Evolutionary conservation across 148 eudicot species (phyloP).

Genomic region (Camellia sinensis): DNA sequence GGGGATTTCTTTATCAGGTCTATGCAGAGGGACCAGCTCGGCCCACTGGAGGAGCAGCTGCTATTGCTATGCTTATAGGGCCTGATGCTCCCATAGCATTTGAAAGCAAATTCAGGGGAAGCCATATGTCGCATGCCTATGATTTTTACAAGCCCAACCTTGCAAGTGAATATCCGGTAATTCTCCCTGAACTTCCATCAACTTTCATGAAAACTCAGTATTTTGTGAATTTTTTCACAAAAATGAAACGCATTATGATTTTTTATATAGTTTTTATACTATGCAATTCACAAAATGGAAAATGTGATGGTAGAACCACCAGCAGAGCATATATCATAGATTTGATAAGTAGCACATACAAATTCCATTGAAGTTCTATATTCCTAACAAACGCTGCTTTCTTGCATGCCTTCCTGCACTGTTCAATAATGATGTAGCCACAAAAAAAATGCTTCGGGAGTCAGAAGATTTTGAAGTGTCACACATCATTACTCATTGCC

Average conservation of each 20-base stretch:
- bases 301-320: slow-evolving; percentile 6
- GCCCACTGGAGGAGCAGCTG: slow-evolving; percentile 98
- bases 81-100: slow-evolving; percentile 97
- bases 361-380: background rate
- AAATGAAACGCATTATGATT: background rate
- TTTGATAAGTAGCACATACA: background rate
- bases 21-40: slow-evolving; percentile 98
- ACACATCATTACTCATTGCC: background rate
- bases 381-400: background rate
- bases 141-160: slow-evolving; percentile 98
- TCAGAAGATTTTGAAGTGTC: background rate
- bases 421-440: too few relatives aligned
- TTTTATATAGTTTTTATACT: background rate
- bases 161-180: slow-evolving; percentile 99
- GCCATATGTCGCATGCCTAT: slow-evolving; percentile 95
- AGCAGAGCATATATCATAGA: background rate
- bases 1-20: slow-evolving; percentile 49
- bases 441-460: background rate
- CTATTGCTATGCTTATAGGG: slow-evolving; percentile 93
- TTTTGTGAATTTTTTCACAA: background rate
- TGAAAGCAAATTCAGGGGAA: slow-evolving; percentile 91
- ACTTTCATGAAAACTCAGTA: background rate
- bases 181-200: slow-evolving; percentile 1
- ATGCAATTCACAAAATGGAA: background rate
- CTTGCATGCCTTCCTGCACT: background rate